A percentile compares a stretch with the other conserved stretches of the same genome.
Evolutionary conservation across 2,329 filamentous ascomycete species (phyloP).

Genomic region (Penicillium nordicum): DNA sequence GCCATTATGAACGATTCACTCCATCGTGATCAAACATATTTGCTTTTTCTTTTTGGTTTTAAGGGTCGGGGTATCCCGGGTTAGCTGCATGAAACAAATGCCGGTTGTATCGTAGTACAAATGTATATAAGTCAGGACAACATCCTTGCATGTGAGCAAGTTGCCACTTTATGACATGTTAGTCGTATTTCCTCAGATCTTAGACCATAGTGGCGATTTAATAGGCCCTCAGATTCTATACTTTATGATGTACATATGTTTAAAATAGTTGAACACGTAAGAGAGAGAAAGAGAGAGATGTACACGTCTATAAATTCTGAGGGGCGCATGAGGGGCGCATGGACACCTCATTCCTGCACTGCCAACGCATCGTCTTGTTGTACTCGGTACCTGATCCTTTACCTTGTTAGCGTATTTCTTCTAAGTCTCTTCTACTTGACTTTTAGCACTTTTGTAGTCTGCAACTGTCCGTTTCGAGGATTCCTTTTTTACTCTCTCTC

Average conservation of each 20-base stretch:
- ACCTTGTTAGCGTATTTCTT: too few relatives aligned
- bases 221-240: neutral
- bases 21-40: neutral
- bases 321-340: slow-evolving; percentile 28
- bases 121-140: neutral
- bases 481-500: slow-evolving; percentile 12
- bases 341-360: slow-evolving; percentile 34
- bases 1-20: neutral
- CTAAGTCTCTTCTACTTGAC: slow-evolving; percentile 2
- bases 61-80: slow-evolving; percentile 6
- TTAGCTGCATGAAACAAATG: slow-evolving; percentile 6
- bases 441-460: slow-evolving; percentile 15
- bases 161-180: slow-evolving; percentile 1
- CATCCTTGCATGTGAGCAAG: slow-evolving; percentile 1
- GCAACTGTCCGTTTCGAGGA: slow-evolving; percentile 32
- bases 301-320: slow-evolving; percentile 13
- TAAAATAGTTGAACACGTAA: neutral
- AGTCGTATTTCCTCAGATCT: neutral
- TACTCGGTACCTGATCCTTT: slow-evolving; percentile 17
- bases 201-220: neutral
- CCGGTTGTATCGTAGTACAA: neutral
- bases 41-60: neutral
- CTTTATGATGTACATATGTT: neutral
- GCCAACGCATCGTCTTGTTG: slow-evolving; percentile 26
- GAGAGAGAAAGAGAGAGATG: neutral